phyloP scores from a whole-genome alignment of 805 yeast species.

The Isabelozyma heimii region DNA sequence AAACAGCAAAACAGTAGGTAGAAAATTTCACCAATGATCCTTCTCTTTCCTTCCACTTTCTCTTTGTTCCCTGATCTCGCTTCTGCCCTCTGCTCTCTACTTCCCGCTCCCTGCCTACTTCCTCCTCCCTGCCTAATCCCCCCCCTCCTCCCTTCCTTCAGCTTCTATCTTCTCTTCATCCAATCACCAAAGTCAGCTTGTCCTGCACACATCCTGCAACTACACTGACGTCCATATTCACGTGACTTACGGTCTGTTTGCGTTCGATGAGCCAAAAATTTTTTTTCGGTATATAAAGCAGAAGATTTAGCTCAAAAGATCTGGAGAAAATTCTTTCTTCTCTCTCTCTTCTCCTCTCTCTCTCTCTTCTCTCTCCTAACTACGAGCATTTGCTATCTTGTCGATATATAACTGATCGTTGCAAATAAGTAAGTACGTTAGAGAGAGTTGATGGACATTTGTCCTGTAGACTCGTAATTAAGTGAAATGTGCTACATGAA shows the following conservation, averaged over 20 bases:
- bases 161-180: background rate
- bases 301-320: background rate
- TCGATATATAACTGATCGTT: background rate
- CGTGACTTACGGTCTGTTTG: background rate
- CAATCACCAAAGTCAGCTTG: background rate
- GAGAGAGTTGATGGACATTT: background rate
- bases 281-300: conserved; percentile 1
- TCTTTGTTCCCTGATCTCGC: too few relatives aligned
- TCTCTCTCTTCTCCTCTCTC: conserved; percentile 11
- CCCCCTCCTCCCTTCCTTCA: background rate
- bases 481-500: background rate
- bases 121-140: too few relatives aligned
- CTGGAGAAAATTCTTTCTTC: conserved; percentile 2
- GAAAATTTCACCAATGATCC: too few relatives aligned
- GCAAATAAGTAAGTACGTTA: background rate
- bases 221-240: background rate
- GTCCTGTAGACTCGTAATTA: background rate
- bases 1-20: too few relatives aligned
- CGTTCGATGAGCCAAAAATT: background rate
- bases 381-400: background rate
- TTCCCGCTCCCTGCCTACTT: too few relatives aligned
- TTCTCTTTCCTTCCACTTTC: too few relatives aligned
- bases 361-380: conserved; percentile 9
- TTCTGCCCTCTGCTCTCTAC: too few relatives aligned
- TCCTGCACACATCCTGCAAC: background rate